Percentiles rank a stretch among this genome's conserved stretches.
Conservation (phyloP, 2,329 filamentous ascomycete genomes). For the Fusarium succisae region DNA sequence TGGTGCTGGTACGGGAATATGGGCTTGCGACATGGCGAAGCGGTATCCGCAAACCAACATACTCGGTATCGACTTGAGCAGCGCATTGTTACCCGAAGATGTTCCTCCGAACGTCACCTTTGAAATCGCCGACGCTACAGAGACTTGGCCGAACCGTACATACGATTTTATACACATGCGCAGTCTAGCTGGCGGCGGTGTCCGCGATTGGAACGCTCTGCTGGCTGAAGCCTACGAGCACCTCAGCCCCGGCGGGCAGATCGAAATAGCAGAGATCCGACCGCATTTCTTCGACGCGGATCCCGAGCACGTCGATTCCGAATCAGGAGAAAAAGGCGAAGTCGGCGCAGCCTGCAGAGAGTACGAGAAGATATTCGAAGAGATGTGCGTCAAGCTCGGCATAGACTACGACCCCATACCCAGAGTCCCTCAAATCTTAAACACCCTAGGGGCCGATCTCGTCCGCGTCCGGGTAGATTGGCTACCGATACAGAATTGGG, state of each 20-base stretch:
- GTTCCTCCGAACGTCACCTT: constrained; percentile 69
- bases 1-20: constrained; percentile 54
- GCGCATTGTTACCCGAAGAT: constrained; percentile 51
- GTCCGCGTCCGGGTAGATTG: constrained; percentile 54
- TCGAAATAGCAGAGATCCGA: constrained; percentile 56
- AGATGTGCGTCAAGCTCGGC: constrained; percentile 42
- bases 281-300: constrained; percentile 54
- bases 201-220: constrained; percentile 53
- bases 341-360: constrained; percentile 45
- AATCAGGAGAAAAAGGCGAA: constrained; percentile 27
- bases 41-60: constrained; percentile 52
- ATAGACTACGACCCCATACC: constrained; percentile 54
- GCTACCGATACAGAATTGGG: constrained; percentile 53
- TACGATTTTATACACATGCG: constrained; percentile 57
- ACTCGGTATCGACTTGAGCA: constrained; percentile 53
- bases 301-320: constrained; percentile 27
- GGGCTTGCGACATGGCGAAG: constrained; percentile 55
- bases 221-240: constrained; percentile 50
- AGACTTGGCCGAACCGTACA: constrained; percentile 50
- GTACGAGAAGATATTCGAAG: constrained; percentile 47
- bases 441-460: constrained; percentile 52
- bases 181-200: constrained; percentile 55
- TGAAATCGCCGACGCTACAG: constrained; percentile 66
- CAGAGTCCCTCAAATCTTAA: constrained; percentile 47
- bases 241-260: constrained; percentile 55